A percentile compares a stretch with the other conserved stretches of the same genome.
phyloP scores from a whole-genome alignment of 2,329 filamentous ascomycete species.

The Neofusicoccum umdonicola region DNA sequence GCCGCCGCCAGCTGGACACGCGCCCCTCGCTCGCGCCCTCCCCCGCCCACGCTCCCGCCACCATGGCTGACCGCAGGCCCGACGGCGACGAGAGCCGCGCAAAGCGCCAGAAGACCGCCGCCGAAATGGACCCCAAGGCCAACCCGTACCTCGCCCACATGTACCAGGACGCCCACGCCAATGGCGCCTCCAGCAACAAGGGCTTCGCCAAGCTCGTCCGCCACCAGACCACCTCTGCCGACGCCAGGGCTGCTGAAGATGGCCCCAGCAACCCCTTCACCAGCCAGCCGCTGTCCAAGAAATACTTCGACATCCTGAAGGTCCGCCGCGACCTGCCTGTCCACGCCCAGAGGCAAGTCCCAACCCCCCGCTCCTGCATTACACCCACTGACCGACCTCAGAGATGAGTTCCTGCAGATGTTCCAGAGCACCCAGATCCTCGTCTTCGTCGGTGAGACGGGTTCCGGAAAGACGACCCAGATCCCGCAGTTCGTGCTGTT shows the following conservation, averaged over 20 bases:
- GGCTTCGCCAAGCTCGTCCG: conserved; percentile 60
- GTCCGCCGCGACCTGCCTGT: conserved; percentile 83
- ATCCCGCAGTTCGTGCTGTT: conserved; percentile 98
- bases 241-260: conserved; percentile 74
- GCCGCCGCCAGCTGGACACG: neutral
- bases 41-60: neutral
- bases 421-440: conserved; percentile 95
- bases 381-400: conserved; percentile 32
- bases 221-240: conserved; percentile 74
- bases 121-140: conserved; percentile 52
- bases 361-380: neutral
- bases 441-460: conserved; percentile 97
- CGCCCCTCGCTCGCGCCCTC: neutral
- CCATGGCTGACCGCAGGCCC: conserved; percentile 59
- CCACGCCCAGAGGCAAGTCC: conserved; percentile 74
- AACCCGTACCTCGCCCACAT: conserved; percentile 94
- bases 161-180: conserved; percentile 56
- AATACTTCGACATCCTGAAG: conserved; percentile 89
- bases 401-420: conserved; percentile 87
- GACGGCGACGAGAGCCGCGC: conserved; percentile 50
- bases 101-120: conserved; percentile 55
- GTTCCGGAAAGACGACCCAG: conserved; percentile 98
- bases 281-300: conserved; percentile 68
- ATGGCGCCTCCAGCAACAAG: conserved; percentile 28
- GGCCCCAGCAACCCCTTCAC: conserved; percentile 84